These are phyloP conservation scores for Straminergon stramineum DNA, from an alignment of 225 moss, liverwort and hornwort species.

Conservation along the genomic window DNA sequence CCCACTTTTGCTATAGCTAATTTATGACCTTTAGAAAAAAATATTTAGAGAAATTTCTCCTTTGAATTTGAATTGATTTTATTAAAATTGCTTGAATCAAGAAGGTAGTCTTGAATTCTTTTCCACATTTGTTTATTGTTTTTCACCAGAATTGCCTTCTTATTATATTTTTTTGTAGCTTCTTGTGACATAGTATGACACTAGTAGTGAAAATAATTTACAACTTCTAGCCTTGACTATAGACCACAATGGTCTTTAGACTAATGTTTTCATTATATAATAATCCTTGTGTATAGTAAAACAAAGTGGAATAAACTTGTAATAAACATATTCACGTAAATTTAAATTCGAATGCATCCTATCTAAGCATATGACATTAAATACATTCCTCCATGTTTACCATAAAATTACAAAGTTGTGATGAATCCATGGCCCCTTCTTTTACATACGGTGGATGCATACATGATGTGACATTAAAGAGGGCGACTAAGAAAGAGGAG, in stretches of 20 bases:
- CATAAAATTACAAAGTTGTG: background rate
- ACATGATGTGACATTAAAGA: background rate
- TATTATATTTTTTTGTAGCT: background rate
- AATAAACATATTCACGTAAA: background rate
- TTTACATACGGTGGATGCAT: background rate
- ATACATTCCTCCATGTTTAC: background rate
- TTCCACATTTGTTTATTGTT: background rate
- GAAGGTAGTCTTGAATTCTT: background rate
- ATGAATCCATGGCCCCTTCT: background rate
- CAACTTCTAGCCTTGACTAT: too few relatives aligned
- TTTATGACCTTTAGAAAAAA: background rate
- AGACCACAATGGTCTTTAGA: too few relatives aligned
- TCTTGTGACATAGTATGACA: background rate
- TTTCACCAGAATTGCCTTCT: background rate
- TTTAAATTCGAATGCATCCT: background rate
- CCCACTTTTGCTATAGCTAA: accelerated
- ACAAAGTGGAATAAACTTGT: background rate
- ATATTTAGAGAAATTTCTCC: accelerated
- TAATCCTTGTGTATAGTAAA: background rate
- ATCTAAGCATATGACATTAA: background rate
- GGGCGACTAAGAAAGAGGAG: background rate
- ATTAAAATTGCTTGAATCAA: background rate
- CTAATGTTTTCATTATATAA: background rate
- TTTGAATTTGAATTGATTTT: background rate
- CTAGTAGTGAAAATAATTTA: too few relatives aligned